Percentiles rank a stretch among this genome's conserved stretches.
Evolutionary conservation across 345 rosid genomes (phyloP).

Genomic region (Heritiera littoralis): DNA sequence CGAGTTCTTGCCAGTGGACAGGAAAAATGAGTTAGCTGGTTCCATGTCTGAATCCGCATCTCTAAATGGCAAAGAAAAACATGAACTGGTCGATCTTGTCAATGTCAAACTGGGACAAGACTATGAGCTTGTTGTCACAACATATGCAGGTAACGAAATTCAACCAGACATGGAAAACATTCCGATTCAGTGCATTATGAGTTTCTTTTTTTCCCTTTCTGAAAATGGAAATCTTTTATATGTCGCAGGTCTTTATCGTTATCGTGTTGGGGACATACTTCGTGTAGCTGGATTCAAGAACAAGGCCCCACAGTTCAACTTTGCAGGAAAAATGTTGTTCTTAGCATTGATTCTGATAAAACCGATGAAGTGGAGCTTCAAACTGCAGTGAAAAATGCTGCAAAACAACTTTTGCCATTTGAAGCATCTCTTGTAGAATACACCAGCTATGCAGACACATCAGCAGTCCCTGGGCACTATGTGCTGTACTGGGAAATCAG

Average conservation of each 20-base stretch:
- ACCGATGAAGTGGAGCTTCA: constrained; percentile 60
- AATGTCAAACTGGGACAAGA: constrained; percentile 52
- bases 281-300: constrained; percentile 58
- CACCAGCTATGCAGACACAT: constrained; percentile 53
- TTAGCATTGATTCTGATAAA: constrained; percentile 57
- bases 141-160: constrained; percentile 44
- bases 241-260: constrained; percentile 50
- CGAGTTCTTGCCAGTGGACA: constrained; percentile 52
- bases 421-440: constrained; percentile 46
- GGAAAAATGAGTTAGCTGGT: constrained; percentile 34
- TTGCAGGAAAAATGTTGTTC: constrained; percentile 53
- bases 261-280: constrained; percentile 58
- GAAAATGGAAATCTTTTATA: constrained; percentile 16
- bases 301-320: constrained; percentile 55
- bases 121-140: constrained; percentile 61
- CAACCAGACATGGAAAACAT: background rate
- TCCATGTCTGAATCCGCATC: constrained; percentile 19
- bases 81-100: constrained; percentile 47
- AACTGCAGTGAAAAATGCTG: constrained; percentile 48
- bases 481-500: constrained; percentile 52
- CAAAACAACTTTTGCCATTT: constrained; percentile 40
- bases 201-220: background rate
- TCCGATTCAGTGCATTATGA: background rate
- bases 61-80: constrained; percentile 22
- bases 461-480: constrained; percentile 46